Conservation (phyloP, 768 basidiomycete species). For the Gymnopilus junonius region DNA sequence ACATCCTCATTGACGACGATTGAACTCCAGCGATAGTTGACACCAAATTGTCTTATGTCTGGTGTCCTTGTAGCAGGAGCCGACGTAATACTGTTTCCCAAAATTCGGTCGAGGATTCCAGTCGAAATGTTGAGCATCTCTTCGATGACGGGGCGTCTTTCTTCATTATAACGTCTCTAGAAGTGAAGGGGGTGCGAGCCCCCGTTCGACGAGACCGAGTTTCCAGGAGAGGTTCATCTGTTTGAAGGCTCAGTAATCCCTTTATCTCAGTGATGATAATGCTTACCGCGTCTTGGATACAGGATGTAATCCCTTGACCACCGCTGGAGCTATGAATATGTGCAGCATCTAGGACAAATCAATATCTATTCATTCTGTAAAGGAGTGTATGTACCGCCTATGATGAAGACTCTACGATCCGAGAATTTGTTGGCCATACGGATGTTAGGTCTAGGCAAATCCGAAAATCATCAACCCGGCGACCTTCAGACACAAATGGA, state of each 20-base stretch:
- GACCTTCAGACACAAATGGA: neutral
- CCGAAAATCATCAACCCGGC: neutral
- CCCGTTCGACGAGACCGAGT: constrained; percentile 33
- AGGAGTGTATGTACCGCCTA: neutral
- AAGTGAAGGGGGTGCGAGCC: constrained; percentile 27
- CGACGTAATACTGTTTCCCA: constrained; percentile 8
- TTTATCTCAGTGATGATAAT: too few relatives aligned
- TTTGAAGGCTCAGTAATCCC: constrained; percentile 21
- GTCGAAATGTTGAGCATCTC: constrained; percentile 37
- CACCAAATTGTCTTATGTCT: constrained; percentile 41
- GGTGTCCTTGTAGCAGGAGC: constrained; percentile 24
- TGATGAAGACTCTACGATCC: too few relatives aligned
- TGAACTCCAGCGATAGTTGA: constrained; percentile 56
- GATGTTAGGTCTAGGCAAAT: neutral
- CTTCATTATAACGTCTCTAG: constrained; percentile 35
- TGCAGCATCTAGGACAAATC: too few relatives aligned
- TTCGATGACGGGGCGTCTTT: constrained; percentile 39
- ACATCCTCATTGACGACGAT: constrained; percentile 47
- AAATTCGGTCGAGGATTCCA: constrained; percentile 17
- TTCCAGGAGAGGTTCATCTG: constrained; percentile 47
- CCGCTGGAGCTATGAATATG: too few relatives aligned
- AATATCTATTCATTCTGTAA: too few relatives aligned
- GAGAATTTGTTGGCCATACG: too few relatives aligned
- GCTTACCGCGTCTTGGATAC: too few relatives aligned
- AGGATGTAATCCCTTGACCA: too few relatives aligned